phyloP scores from a whole-genome alignment of 129 eudicot genomes.

The Artemisia annua region DNA sequence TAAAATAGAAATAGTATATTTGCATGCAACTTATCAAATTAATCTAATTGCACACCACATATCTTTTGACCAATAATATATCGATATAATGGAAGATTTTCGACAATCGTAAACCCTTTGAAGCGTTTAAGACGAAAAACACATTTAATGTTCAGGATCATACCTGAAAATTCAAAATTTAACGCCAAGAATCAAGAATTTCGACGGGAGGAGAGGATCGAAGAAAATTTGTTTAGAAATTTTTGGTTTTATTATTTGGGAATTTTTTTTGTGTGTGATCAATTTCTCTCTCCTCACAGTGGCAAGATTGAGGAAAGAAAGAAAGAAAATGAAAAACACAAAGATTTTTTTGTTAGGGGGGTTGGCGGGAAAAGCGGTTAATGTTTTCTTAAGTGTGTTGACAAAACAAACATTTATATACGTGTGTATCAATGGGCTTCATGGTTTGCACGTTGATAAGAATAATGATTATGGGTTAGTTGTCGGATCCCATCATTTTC shows the following conservation, averaged over 20 bases:
- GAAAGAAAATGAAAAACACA: slow-evolving; percentile 20
- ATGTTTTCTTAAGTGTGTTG: slow-evolving; percentile 27
- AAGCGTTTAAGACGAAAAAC: slow-evolving; percentile 23
- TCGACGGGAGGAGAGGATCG: background rate
- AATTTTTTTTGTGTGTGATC: no score
- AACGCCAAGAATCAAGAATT: slow-evolving; percentile 6
- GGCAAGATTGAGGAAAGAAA: slow-evolving; percentile 29
- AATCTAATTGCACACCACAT: background rate
- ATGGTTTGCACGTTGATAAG: slow-evolving; percentile 38
- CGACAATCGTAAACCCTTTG: slow-evolving; percentile 5
- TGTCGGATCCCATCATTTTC: slow-evolving; percentile 17
- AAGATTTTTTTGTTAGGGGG: slow-evolving; percentile 32
- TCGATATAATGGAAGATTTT: no score
- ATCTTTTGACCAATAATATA: background rate
- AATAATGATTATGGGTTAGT: slow-evolving; percentile 15
- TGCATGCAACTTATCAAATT: background rate
- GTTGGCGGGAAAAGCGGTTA: slow-evolving; percentile 52
- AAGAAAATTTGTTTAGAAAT: background rate
- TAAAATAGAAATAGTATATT: background rate
- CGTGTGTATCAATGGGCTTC: background rate
- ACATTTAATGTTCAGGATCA: slow-evolving; percentile 10
- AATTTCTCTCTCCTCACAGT: slow-evolving; percentile 30
- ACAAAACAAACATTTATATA: slow-evolving; percentile 15
- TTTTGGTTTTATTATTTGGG: no score
- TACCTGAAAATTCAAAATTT: slow-evolving; percentile 20